Conservation (phyloP, 1,284 basidiomycete genomes). For the Pseudozyma pruni region DNA sequence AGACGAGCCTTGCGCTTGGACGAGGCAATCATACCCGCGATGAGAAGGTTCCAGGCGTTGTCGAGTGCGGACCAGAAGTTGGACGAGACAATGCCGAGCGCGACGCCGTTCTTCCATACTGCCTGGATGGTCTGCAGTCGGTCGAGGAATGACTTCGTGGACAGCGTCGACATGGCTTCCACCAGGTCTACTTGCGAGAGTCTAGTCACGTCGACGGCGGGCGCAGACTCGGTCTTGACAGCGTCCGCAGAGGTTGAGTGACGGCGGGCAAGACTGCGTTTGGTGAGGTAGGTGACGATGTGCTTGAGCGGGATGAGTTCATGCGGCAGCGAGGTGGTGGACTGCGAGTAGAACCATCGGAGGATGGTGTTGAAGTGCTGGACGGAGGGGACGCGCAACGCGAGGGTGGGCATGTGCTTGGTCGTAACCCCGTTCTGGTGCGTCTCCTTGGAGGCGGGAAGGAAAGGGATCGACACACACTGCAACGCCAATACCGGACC, state of each 20-base stretch:
- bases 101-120: conserved; percentile 50
- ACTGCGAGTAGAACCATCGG: conserved; percentile 43
- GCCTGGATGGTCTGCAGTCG: conserved; percentile 35
- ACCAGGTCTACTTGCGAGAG: conserved; percentile 22
- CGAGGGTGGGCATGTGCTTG: conserved; percentile 21
- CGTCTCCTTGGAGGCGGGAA: conserved; percentile 12
- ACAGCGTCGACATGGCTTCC: conserved; percentile 32
- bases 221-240: background rate
- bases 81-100: conserved; percentile 40
- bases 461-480: conserved; percentile 47
- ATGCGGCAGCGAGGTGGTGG: conserved; percentile 30
- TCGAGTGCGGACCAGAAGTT: conserved; percentile 41
- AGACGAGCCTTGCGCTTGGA: conserved; percentile 13
- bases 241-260: too few relatives aligned
- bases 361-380: conserved; percentile 31
- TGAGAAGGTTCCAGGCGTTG: conserved; percentile 37
- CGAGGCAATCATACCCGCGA: conserved; percentile 28
- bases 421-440: conserved; percentile 7
- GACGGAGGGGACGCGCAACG: conserved; percentile 28
- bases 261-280: conserved; percentile 9
- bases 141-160: conserved; percentile 32
- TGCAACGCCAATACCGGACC: conserved; percentile 38
- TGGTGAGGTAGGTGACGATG: conserved; percentile 25
- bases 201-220: background rate
- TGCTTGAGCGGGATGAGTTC: conserved; percentile 41